A percentile compares a stretch with the other conserved stretches of the same genome.
Conservation (phyloP, 257 asterid genomes). For the Ocimum tenuiflorum region DNA sequence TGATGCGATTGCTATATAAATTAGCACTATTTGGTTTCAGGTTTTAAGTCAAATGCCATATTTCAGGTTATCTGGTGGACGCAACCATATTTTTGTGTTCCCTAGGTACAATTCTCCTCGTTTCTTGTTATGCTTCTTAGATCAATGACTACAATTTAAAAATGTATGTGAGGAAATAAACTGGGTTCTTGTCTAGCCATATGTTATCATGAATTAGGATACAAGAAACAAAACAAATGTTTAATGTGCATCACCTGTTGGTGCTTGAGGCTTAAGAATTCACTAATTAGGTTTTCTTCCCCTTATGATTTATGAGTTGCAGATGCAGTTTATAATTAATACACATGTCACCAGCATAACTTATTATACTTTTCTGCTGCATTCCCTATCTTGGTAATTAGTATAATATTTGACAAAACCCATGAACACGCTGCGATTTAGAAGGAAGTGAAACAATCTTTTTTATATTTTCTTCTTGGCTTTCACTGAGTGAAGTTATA, state of each 20-base stretch:
- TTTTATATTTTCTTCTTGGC: neutral
- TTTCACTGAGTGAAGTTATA: neutral
- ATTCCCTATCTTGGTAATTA: neutral
- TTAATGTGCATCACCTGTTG: neutral
- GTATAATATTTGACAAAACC: neutral
- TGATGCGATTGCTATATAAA: conserved; percentile 21
- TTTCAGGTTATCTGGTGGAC: conserved; percentile 91
- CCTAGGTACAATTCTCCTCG: conserved; percentile 54
- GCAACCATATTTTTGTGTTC: conserved; percentile 84
- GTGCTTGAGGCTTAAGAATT: neutral
- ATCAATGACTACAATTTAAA: neutral
- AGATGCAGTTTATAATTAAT: neutral
- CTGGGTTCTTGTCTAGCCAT: neutral
- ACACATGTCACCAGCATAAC: neutral
- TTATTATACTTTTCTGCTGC: neutral
- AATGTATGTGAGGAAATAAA: neutral
- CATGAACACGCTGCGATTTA: neutral
- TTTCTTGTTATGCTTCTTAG: conserved; percentile 4
- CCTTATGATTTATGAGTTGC: neutral
- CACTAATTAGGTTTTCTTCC: neutral
- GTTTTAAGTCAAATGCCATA: conserved; percentile 93
- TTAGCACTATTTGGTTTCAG: conserved; percentile 49
- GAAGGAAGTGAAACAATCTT: neutral
- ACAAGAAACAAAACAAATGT: neutral
- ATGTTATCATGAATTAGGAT: neutral